A percentile compares a stretch with the other conserved stretches of the same genome.
These are phyloP conservation scores for Grosmannia clavigera DNA, from an alignment of 2,329 filamentous ascomycete species.

Conservation along the genomic window DNA sequence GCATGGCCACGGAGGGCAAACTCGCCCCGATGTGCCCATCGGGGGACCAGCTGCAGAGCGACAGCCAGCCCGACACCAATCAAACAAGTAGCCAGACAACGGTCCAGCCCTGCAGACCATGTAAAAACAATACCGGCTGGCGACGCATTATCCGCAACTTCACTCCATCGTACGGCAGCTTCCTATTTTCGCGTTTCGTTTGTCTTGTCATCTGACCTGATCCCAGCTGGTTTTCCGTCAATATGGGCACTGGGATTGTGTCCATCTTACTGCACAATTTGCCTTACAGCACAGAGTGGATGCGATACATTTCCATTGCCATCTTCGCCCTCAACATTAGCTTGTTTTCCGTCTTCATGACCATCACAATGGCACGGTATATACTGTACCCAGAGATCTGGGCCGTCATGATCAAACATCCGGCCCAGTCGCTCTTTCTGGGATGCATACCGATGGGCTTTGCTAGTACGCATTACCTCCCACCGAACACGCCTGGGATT, in stretches of 20 bases:
- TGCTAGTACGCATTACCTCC: conserved; percentile 23
- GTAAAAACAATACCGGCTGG: conserved; percentile 17
- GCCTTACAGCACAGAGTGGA: conserved; percentile 40
- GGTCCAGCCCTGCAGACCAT: neutral
- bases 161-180: conserved; percentile 27
- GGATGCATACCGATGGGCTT: conserved; percentile 52
- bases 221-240: conserved; percentile 33
- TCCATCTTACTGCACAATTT: conserved; percentile 44
- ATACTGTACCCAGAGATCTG: conserved; percentile 49
- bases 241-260: conserved; percentile 54
- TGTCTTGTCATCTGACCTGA: neutral
- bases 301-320: conserved; percentile 39
- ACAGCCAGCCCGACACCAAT: neutral
- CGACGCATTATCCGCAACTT: conserved; percentile 28
- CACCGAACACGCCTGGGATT: neutral
- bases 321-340: conserved; percentile 44
- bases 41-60: neutral
- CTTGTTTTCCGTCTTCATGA: conserved; percentile 38
- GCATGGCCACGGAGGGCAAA: neutral
- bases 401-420: conserved; percentile 46
- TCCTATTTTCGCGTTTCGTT: neutral
- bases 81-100: neutral
- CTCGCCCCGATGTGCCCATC: neutral
- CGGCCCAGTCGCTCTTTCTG: conserved; percentile 49
- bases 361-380: conserved; percentile 43